A percentile compares a stretch with the other conserved stretches of the same genome.
Conservation (phyloP, 2,329 filamentous ascomycete species). For the Aureobasidium mangrovei region DNA sequence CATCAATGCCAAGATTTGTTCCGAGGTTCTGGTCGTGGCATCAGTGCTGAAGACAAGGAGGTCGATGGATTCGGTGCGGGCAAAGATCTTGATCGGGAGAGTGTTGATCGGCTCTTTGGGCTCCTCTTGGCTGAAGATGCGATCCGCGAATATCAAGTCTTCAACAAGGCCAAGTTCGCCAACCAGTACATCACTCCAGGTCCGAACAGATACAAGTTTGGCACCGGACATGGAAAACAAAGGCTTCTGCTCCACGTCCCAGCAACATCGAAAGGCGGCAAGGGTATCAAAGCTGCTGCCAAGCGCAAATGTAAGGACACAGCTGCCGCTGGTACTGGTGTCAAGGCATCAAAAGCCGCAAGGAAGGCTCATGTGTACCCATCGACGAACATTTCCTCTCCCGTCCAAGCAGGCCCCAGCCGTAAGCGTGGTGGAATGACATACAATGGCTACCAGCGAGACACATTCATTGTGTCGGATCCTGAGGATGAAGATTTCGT, state of each 20-base stretch:
- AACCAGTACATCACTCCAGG: conserved; percentile 58
- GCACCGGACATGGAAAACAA: conserved; percentile 28
- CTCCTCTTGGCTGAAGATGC: conserved; percentile 65
- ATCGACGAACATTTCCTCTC: conserved; percentile 61
- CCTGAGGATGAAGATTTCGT: conserved; percentile 28
- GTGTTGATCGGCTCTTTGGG: conserved; percentile 78
- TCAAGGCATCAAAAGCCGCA: conserved; percentile 23
- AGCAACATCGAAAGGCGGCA: conserved; percentile 36
- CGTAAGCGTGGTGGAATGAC: conserved; percentile 24
- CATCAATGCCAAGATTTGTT: conserved; percentile 79
- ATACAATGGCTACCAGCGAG: conserved; percentile 28
- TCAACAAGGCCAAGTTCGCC: conserved; percentile 55
- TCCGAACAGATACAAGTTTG: conserved; percentile 39
- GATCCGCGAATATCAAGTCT: conserved; percentile 59
- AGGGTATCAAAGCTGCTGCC: conserved; percentile 20
- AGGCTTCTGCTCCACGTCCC: conserved; percentile 47
- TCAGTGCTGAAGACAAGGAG: conserved; percentile 41
- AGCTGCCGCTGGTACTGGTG: conserved; percentile 16
- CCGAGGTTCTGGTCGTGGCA: conserved; percentile 56
- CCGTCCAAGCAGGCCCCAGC: conserved; percentile 41
- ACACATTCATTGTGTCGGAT: conserved; percentile 30
- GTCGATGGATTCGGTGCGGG: conserved; percentile 59
- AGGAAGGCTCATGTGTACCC: conserved; percentile 40
- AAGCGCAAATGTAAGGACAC: conserved; percentile 24
- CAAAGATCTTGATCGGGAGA: conserved; percentile 59